Evolutionary conservation across 2,329 filamentous ascomycete genomes (phyloP), one percentile per base, ranked within the genome.

Genomic region (Plectosphaerella cucumerina): DNA sequence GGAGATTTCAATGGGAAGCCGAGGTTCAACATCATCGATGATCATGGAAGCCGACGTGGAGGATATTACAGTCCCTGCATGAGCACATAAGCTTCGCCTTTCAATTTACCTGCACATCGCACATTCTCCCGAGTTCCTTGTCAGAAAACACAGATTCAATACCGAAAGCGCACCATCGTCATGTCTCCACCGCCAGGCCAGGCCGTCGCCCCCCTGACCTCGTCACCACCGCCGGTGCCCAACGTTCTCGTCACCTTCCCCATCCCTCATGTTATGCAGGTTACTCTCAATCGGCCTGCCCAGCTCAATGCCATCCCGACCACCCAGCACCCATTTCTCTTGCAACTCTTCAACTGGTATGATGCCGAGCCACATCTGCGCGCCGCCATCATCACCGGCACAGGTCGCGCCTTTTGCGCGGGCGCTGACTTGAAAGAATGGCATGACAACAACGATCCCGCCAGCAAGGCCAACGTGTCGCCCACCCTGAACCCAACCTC

Each of bases 361-460:
- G 85, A 89, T 60, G 62, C 61, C n/a, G 78, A 87, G 64, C 78
- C 82, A 1, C 66, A 66, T 2, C 74, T 88, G 44, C 78, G 80
- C 44, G 83, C 81, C 60, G 84, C 81, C 44, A 74, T 89, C 3
- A 62, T 89, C 44, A 87, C 84, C 1, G 85, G 85, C 18, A 68
- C 70, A 0, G 84, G 83, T 0, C 71, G 82, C 10, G 82, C 84
- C 1, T 89, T 89, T 60, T 88, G 83, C 63, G 82, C 84, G 0
- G 85, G 85, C 15, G 83, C 83, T 33, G 85, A 88, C 61, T 73
- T 89, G 17, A 83, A 82, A 64, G 84, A 87, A 67, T 86, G 83
- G 81, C 64, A 70, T 51, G 65, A 66, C 9, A 67, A 71, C 51
- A 75, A 78, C 56, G 60, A 61, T 26, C 53, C 56, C 15, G 50